Base-by-base conservation (phyloP, 352 stramenopile species). In the Globisporangium viniferum region DNA sequence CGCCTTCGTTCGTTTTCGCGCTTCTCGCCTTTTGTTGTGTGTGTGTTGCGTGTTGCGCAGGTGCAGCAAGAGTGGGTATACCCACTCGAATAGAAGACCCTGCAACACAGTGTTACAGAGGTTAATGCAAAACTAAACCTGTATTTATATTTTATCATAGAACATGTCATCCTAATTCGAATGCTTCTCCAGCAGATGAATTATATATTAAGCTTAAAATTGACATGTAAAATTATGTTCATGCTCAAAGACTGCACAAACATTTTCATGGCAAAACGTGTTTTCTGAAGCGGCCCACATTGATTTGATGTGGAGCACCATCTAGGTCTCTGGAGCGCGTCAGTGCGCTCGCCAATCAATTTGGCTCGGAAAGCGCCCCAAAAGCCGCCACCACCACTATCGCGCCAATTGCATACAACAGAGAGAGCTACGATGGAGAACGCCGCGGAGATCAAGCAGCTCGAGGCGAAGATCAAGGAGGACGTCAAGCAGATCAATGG, bases 401-500 rank as follows among this genome's bases (percentile, higher is more conserved):
- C 15, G 41, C 41, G 6, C 41, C 41, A 49, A 49, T 49, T 49
- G n/a, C 44, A 56, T 2, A 55, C 36, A 27, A 62, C 8, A 33
- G 48, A 59, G 27, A 24, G 46, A 49, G 54, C 27, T 6, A 81
- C 33, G 46, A 91, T 91, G 85, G 70, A 75, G 73, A 88, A 74
- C 39, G 76, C 74, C 39, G 79, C 77, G 62, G 80, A 90, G 78
- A 90, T 93, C 73, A 93, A 91, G 83, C 86, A 94, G 78, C 74
- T 96, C 46, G 88, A 96, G 67, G 85, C 82, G 41, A 86, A 84
- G 69, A 90, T 96, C 76, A 93, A 94, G 71, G 86, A 93, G 64
- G 81, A 94, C 76, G 83, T 93, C 56, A 91, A 91, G 76, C 82
- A 94, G 69, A 81, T 91, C 62, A 96, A 96, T 63, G 84, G 84